Percentiles rank a stretch among this genome's conserved stretches.
These are phyloP conservation scores for Auricularia auricula-judae DNA, from an alignment of 768 basidiomycete genomes.

Conservation along the genomic window DNA sequence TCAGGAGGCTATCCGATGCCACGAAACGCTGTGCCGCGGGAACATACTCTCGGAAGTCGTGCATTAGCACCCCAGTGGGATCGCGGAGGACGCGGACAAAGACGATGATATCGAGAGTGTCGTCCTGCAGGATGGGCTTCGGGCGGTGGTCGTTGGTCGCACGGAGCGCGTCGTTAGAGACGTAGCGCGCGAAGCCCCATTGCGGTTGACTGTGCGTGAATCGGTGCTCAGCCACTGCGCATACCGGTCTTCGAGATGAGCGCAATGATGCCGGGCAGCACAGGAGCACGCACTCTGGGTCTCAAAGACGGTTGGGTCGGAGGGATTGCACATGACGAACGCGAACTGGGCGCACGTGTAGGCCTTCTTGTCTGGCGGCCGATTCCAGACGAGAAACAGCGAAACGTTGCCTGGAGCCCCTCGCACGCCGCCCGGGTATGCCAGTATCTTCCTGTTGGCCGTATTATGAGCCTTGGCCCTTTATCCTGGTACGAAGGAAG, in stretches of 20 bases:
- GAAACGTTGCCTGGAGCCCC: neutral
- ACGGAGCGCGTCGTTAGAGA: neutral
- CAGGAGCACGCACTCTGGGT: neutral
- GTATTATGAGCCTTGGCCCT: neutral
- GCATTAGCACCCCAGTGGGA: neutral
- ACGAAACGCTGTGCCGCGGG: neutral
- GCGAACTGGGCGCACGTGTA: conserved; percentile 1
- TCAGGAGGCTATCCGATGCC: neutral
- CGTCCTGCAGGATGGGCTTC: neutral
- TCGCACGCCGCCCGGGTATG: neutral
- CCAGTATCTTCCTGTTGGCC: neutral
- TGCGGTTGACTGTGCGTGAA: neutral
- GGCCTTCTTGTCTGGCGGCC: neutral
- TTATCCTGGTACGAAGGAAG: neutral
- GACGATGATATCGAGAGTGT: conserved; percentile 1
- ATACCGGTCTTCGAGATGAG: neutral
- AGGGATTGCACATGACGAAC: neutral
- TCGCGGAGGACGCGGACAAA: conserved; percentile 1
- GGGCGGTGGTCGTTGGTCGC: neutral
- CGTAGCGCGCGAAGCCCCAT: neutral
- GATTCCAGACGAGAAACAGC: conserved; percentile 1
- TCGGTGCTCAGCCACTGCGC: neutral
- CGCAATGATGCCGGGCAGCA: neutral
- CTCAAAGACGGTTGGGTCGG: neutral
- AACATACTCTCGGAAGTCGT: neutral